Conservation (phyloP, 495 filamentous ascomycete species). For the Penicillium odoratum region DNA sequence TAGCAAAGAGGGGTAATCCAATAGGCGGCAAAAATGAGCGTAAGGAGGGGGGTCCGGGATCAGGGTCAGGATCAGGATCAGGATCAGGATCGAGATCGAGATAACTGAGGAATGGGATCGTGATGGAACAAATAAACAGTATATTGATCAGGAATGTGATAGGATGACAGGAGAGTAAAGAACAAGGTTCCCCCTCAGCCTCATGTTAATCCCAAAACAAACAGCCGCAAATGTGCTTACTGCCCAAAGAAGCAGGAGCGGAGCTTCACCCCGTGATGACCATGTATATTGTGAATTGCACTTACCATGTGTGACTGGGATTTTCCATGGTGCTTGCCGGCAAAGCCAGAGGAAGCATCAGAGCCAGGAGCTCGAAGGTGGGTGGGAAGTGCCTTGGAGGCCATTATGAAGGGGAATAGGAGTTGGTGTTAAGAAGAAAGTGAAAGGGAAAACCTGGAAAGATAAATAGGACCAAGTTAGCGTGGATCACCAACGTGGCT, state of each 20-base stretch:
- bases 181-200: neutral
- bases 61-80: neutral
- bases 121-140: neutral
- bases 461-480: constrained; percentile 7
- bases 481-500: constrained; percentile 7
- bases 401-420: constrained; percentile 50
- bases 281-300: constrained; percentile 21
- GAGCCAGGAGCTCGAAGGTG: constrained; percentile 69
- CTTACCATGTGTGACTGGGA: constrained; percentile 94
- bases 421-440: constrained; percentile 6
- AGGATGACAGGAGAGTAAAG: neutral
- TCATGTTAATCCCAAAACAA: neutral
- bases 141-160: neutral
- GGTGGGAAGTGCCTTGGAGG: constrained; percentile 68
- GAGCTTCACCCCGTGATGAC: constrained; percentile 1
- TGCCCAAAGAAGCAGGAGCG: constrained; percentile 3
- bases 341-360: constrained; percentile 56
- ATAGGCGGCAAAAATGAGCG: neutral
- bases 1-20: neutral
- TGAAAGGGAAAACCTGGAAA: constrained; percentile 7
- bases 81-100: neutral
- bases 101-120: neutral
- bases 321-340: constrained; percentile 87
- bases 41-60: neutral
- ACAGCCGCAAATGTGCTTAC: neutral